Base-by-base conservation (phyloP, 164 flowering plant species). In the Macadamia tetraphylla region DNA sequence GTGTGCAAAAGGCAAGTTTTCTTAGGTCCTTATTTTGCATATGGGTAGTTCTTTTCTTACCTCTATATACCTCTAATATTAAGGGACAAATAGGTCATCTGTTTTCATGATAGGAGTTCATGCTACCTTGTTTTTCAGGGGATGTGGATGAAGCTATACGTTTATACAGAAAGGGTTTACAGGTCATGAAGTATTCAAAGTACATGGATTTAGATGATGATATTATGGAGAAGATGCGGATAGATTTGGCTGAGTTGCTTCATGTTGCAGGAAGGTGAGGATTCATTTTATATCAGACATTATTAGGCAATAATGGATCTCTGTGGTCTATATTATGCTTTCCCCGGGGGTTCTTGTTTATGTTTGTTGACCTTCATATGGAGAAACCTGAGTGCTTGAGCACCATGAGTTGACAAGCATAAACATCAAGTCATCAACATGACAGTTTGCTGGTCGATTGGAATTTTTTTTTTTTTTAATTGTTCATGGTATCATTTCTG, bases 221-320 rank as follows among this genome's bases (percentile, higher is more conserved):
- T 60, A 48, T 81, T 44, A 69, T 91, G 80, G 93, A 91, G 84
- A 87, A 85, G 78, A 87, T 88, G 83, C 87, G 90, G 80, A 72
- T 85, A 64, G 98, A 94, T 67, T 80, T 94, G 76, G 92, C 94
- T 12, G 97, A 91, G 71, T 71, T 94, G 66, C 92, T 89, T 74
- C 97, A 91, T 79, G 75, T 64, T 67, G 87, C 80, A 13, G 98
- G 98, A 83, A 89, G 97, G 98, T 94, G 78, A 72, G 64, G 46
- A 42, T 63, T 61, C 30, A 30, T 58, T 71, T 32, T 51, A 40
- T 60, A 66, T 66, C 61, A 65, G 11, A 49, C 60, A 23, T 31
- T 55, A 67, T 56, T 29, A 62, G 67, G 62, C 58, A 44, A 23
- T 63, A 12, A 29, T 40, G 14, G 30, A 31, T 62, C 58, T 40